Evolutionary conservation across 2,329 filamentous ascomycete genomes (phyloP).

Genomic region (Diaporthe citrichinensis): DNA sequence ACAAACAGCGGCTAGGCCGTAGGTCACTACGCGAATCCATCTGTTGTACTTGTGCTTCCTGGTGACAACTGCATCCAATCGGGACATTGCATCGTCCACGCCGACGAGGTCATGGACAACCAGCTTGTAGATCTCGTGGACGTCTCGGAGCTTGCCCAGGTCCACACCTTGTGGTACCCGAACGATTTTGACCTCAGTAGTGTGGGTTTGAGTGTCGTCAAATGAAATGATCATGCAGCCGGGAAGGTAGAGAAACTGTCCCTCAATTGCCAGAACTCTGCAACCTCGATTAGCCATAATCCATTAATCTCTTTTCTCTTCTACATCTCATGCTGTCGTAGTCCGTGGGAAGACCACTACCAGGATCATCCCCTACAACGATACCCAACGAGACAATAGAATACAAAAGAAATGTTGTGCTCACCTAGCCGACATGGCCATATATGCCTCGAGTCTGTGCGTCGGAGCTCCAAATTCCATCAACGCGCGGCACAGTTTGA

Average conservation of each 20-base stretch:
- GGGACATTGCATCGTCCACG: conserved; percentile 77
- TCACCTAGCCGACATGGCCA: conserved; percentile 81
- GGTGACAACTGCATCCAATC: conserved; percentile 69
- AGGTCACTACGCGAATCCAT: conserved; percentile 72
- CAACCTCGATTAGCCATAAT: neutral
- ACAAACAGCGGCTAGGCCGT: conserved; percentile 80
- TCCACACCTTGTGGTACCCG: conserved; percentile 78
- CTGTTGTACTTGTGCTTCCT: conserved; percentile 62
- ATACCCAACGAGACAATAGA: neutral
- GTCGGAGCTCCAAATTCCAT: conserved; percentile 95
- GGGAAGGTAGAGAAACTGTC: conserved; percentile 90
- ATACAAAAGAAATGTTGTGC: neutral
- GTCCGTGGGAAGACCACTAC: too few species aligned
- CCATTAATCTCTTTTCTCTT: too few species aligned
- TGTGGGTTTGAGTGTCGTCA: conserved; percentile 80
- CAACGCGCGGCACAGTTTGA: conserved; percentile 86
- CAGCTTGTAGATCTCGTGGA: conserved; percentile 84
- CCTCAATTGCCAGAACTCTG: conserved; percentile 88
- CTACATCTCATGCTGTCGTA: too few species aligned
- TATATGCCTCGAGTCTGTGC: conserved; percentile 91
- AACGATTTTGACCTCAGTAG: conserved; percentile 84
- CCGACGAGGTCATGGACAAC: conserved; percentile 84
- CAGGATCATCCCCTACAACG: too few species aligned
- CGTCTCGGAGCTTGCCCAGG: conserved; percentile 79
- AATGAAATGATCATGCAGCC: conserved; percentile 97